Percentiles rank a stretch among this genome's conserved stretches.
Conservation (phyloP, 1,139 yeast species). For the Hansenula lynferdii region DNA sequence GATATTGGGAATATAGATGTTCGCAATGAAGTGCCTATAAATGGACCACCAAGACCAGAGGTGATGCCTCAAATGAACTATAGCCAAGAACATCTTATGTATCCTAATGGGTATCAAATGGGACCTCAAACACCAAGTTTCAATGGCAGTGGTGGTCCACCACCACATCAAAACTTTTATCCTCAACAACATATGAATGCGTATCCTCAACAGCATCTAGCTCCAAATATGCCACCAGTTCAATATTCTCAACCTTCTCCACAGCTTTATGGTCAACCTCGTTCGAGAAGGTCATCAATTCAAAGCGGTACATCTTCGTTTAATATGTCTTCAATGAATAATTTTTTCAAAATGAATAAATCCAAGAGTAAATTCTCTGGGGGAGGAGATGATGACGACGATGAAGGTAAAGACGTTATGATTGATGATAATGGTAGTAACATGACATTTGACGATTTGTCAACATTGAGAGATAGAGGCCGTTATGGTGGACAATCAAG, state of each 20-base stretch:
- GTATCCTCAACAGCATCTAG: neutral
- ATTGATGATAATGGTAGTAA: conserved; percentile 38
- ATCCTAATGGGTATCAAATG: neutral
- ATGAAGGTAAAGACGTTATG: conserved; percentile 46
- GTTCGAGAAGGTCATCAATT: conserved; percentile 18
- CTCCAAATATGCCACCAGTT: neutral
- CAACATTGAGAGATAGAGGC: conserved; percentile 60
- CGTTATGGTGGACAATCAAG: conserved; percentile 46
- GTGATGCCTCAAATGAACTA: neutral
- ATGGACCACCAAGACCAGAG: conserved; percentile 2
- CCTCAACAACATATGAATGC: neutral
- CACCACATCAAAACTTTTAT: neutral
- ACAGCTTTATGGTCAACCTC: neutral
- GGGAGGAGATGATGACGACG: conserved; percentile 28
- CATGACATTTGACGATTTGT: conserved; percentile 59
- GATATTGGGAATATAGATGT: conserved; percentile 38
- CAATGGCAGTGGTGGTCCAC: too few relatives aligned
- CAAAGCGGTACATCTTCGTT: conserved; percentile 11
- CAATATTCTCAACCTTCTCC: neutral
- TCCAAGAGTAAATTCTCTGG: conserved; percentile 15
- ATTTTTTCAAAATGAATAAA: conserved; percentile 38
- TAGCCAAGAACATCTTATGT: too few relatives aligned
- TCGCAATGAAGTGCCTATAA: conserved; percentile 30
- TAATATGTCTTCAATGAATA: conserved; percentile 1
- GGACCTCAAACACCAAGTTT: neutral